These are phyloP conservation scores for Talaromyces ruber DNA, from an alignment of 495 filamentous ascomycete species.

Conservation along the genomic window DNA sequence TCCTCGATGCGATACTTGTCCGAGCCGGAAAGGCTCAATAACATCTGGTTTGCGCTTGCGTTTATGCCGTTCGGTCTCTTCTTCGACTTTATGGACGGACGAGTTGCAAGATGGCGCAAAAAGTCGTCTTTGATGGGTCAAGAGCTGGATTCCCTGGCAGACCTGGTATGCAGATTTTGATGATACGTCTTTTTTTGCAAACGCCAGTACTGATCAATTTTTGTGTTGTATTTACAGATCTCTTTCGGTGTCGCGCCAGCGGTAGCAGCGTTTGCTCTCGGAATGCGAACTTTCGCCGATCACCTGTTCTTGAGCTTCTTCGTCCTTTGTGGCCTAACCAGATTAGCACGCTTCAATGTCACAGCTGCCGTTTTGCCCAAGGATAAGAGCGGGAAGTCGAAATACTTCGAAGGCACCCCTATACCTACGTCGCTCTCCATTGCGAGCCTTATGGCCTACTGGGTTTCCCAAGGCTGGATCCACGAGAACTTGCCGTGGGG, in stretches of 20 bases:
- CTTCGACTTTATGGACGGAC: slow-evolving; percentile 98
- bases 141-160: slow-evolving; percentile 94
- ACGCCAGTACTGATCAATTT: slow-evolving; percentile 2
- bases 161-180: slow-evolving; percentile 57
- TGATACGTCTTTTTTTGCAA: not conserved
- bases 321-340: slow-evolving; percentile 89
- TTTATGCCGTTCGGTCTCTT: slow-evolving; percentile 93
- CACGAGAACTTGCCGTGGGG: slow-evolving; percentile 68
- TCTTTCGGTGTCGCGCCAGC: slow-evolving; percentile 94
- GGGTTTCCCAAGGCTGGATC: slow-evolving; percentile 73
- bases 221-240: slow-evolving; percentile 47
- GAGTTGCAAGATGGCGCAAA: slow-evolving; percentile 88
- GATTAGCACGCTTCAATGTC: slow-evolving; percentile 94
- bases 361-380: slow-evolving; percentile 83
- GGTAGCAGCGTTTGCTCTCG: slow-evolving; percentile 77
- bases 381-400: slow-evolving; percentile 80
- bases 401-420: slow-evolving; percentile 94
- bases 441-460: slow-evolving; percentile 80
- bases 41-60: slow-evolving; percentile 72
- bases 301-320: slow-evolving; percentile 81
- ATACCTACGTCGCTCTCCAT: slow-evolving; percentile 84
- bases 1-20: slow-evolving; percentile 90
- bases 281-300: slow-evolving; percentile 78
- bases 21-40: slow-evolving; percentile 51
- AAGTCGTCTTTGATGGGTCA: slow-evolving; percentile 97